Percentiles rank a stretch among this genome's conserved stretches.
phyloP scores from a whole-genome alignment of 2,329 filamentous ascomycete genomes.

The Aspergillus caelatus region DNA sequence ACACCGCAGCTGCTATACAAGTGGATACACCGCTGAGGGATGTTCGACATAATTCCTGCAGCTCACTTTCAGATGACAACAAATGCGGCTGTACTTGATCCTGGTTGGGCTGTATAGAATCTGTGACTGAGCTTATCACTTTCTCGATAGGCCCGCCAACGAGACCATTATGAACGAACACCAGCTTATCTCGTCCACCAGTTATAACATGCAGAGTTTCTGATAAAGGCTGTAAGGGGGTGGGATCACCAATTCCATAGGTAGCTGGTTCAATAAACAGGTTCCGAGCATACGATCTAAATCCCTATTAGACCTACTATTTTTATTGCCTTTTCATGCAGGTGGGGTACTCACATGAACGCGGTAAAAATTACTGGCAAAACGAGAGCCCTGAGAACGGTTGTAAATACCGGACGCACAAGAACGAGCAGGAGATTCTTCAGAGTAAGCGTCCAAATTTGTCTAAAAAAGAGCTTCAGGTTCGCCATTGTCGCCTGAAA shows the following conservation, averaged over 20 bases:
- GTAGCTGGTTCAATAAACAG: constrained; percentile 77
- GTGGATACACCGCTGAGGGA: constrained; percentile 67
- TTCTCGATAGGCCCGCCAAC: constrained; percentile 70
- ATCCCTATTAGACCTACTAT: background rate
- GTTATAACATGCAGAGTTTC: constrained; percentile 63
- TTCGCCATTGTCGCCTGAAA: constrained; percentile 22
- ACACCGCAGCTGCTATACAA: constrained; percentile 75
- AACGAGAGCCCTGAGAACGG: constrained; percentile 58
- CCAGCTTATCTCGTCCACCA: constrained; percentile 67
- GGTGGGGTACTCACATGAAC: constrained; percentile 38
- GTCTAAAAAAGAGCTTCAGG: constrained; percentile 45
- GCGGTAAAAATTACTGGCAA: constrained; percentile 59
- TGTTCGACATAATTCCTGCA: constrained; percentile 66
- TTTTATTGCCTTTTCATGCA: constrained; percentile 14
- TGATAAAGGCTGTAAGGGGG: constrained; percentile 64
- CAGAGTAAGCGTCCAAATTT: constrained; percentile 59
- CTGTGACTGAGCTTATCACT: constrained; percentile 67
- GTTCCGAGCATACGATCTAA: constrained; percentile 72
- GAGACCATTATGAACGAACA: constrained; percentile 76
- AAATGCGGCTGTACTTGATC: constrained; percentile 55
- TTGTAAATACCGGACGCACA: constrained; percentile 57
- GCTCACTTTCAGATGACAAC: constrained; percentile 57
- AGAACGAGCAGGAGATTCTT: constrained; percentile 61
- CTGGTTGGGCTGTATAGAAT: constrained; percentile 56
- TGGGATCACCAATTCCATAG: constrained; percentile 70